Conservation (phyloP, 164 flowering plant genomes). For the Kingdonia uniflora region DNA sequence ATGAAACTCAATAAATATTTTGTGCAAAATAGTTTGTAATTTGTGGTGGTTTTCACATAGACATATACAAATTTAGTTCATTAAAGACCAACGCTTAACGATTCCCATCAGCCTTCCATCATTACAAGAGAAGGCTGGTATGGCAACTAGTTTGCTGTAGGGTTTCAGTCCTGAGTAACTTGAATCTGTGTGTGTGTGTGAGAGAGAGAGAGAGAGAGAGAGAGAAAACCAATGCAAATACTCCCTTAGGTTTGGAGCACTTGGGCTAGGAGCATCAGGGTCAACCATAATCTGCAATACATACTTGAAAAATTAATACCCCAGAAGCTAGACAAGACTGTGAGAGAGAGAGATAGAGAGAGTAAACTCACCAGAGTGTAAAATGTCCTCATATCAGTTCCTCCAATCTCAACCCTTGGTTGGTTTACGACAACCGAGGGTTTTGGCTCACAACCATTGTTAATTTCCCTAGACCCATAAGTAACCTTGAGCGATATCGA, state of each 20-base stretch:
- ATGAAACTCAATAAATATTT: too few species aligned
- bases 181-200: not conserved
- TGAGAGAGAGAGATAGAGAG: not conserved
- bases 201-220: too few species aligned
- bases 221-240: not conserved
- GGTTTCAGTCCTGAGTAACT: not conserved
- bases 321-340: not conserved
- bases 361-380: constrained; percentile 41
- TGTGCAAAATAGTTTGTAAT: too few species aligned
- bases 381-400: constrained; percentile 36
- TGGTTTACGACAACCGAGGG: constrained; percentile 46
- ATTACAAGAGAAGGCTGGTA: too few species aligned
- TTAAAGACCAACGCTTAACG: too few species aligned
- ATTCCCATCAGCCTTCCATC: too few species aligned
- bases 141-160: too few species aligned
- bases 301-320: not conserved
- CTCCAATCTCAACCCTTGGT: constrained; percentile 37
- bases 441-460: constrained; percentile 29
- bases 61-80: too few species aligned
- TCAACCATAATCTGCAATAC: not conserved
- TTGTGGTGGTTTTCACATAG: too few species aligned
- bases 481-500: not conserved
- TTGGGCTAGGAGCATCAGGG: constrained; percentile 2
- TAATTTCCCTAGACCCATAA: constrained; percentile 2
- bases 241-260: not conserved